Evolutionary conservation across 495 filamentous ascomycete species (phyloP), one percentile per base, ranked within the genome.

Genomic region (Penicillium soppii): DNA sequence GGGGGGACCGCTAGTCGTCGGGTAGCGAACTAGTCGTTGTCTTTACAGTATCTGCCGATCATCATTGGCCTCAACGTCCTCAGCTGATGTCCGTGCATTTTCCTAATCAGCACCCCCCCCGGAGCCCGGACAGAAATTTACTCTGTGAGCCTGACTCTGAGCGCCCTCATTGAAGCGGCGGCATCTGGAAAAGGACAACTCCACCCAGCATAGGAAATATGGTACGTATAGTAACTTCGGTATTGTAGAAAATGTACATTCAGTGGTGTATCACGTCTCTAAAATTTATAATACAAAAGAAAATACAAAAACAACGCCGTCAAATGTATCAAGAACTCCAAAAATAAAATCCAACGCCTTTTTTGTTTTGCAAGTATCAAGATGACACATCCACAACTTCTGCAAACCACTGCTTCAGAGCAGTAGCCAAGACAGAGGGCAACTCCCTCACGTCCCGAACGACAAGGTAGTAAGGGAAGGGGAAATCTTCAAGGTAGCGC

Each of bases 371-470:
- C 12, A 22, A 29, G 44, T 25, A 41, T 65, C 61, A 77, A 21
- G 69, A 72, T 22, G 72, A 75, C 25, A 75, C 74, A 71, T 84
- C 84, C 44, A 84, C 87, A 52, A 97, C 90, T 78, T 99, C 95
- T 2, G 84, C 83, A 81, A 99, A 95, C 94, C 95, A 97, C 58
- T 92, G 92, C 68, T 92, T 89, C 72, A 99, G 77, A 52, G 95
- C 82, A 53, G 83, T 87, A 17, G 91, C 90, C 71, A 97, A 68
- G 45, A 96, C 89, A 17, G 85, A 84, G 19, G 95, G 95, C 54
- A 99, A 75, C 69, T 97, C 91, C 58, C 83, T 84, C 36, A 97
- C 85, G 74, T 97, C 85, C 48, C 90, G 84, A 47, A 97, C 92
- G 61, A 99, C 88, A 36, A 97, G 69, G 62, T 96, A 99, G 71